phyloP scores from a whole-genome alignment of 106 monocot genomes.

The Allium fistulosum region DNA sequence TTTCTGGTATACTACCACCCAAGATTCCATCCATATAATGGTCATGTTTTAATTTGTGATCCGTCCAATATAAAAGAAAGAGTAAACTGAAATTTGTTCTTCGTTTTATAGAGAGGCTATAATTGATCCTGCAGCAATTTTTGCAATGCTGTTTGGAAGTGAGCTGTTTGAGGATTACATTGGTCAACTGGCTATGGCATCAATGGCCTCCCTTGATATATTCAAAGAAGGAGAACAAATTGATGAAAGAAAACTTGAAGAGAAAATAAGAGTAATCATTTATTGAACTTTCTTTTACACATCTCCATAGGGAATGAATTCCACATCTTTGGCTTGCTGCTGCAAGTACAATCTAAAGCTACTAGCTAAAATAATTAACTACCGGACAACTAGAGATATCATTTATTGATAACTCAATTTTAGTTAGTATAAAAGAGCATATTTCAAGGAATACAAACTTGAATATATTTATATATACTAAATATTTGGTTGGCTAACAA shows the following conservation, averaged over 20 bases:
- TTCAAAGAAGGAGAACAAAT: slow-evolving; percentile 66
- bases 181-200: slow-evolving; percentile 85
- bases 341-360: too few relatives aligned
- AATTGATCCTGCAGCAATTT: slow-evolving; percentile 89
- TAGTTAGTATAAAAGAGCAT: too few relatives aligned
- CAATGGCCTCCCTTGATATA: slow-evolving; percentile 89
- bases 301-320: too few relatives aligned
- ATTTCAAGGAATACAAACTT: too few relatives aligned
- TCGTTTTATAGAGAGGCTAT: slow-evolving; percentile 56
- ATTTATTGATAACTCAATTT: too few relatives aligned
- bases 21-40: neutral
- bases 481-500: too few relatives aligned
- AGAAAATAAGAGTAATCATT: slow-evolving; percentile 72
- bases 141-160: slow-evolving; percentile 97
- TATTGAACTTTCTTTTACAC: too few relatives aligned
- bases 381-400: too few relatives aligned
- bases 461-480: too few relatives aligned
- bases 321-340: too few relatives aligned
- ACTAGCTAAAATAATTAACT: too few relatives aligned
- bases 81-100: neutral
- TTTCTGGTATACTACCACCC: neutral
- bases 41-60: neutral
- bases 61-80: too few relatives aligned
- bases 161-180: slow-evolving; percentile 94
- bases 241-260: slow-evolving; percentile 69